These are phyloP conservation scores for Geotrichum phurueaensis DNA, from an alignment of 1,139 yeast genomes.

Conservation along the genomic window DNA sequence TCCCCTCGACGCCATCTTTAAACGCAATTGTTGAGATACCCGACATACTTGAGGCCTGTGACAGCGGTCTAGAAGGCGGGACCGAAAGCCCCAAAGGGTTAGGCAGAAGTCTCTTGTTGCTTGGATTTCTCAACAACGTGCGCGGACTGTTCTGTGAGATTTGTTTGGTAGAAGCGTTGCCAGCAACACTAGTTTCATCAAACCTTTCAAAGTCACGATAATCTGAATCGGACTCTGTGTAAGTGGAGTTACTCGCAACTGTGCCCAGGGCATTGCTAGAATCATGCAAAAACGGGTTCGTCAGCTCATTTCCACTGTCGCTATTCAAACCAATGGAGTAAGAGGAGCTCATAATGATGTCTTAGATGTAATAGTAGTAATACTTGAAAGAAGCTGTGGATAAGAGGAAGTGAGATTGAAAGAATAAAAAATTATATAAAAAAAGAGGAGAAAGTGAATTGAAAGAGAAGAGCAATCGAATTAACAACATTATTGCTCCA, in stretches of 20 bases:
- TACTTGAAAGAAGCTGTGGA: background rate
- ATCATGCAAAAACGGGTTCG: background rate
- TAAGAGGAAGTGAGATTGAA: background rate
- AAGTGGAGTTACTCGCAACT: conserved; percentile 26
- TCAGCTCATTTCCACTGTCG: background rate
- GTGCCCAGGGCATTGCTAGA: background rate
- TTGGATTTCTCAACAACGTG: background rate
- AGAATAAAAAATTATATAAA: background rate
- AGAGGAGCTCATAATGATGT: background rate
- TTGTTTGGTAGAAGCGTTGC: conserved; percentile 4
- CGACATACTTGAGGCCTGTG: conserved; percentile 58
- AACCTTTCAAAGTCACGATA: conserved; percentile 24
- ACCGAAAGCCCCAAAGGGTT: background rate
- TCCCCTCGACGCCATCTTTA: conserved; percentile 67
- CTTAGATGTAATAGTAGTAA: background rate
- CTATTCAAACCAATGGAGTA: background rate
- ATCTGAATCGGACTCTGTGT: conserved; percentile 34
- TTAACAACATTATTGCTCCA: background rate
- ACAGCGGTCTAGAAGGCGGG: conserved; percentile 46
- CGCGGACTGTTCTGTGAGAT: background rate
- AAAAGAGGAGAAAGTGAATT: background rate
- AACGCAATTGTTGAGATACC: conserved; percentile 67
- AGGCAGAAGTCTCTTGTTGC: background rate
- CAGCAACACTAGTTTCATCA: conserved; percentile 5
- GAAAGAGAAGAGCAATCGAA: background rate